phyloP scores from a whole-genome alignment of 2,329 filamentous ascomycete species.

The Venturia effusa region DNA sequence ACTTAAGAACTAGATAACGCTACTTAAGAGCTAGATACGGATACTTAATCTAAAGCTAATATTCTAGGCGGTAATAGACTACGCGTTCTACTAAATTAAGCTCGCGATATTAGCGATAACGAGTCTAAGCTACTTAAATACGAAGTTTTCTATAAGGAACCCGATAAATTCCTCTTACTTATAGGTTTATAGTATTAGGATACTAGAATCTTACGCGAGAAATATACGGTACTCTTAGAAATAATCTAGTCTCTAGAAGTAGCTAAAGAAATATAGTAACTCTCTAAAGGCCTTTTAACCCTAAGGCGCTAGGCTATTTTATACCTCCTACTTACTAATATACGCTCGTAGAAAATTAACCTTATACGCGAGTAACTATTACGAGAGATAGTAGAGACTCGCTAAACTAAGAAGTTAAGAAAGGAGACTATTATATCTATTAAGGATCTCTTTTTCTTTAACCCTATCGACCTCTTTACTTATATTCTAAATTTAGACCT shows the following conservation, averaged over 20 bases:
- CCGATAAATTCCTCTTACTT: neutral
- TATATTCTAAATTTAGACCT: neutral
- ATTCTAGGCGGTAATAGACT: neutral
- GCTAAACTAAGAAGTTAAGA: neutral
- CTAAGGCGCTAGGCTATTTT: neutral
- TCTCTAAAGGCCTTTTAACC: neutral
- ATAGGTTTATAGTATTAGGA: neutral
- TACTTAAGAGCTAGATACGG: too few species aligned
- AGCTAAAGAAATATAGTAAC: neutral
- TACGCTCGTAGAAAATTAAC: neutral
- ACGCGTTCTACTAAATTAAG: neutral
- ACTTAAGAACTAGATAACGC: neutral
- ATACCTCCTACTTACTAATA: neutral
- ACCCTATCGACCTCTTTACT: neutral
- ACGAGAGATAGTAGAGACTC: neutral
- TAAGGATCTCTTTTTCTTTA: neutral
- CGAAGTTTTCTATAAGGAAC: neutral
- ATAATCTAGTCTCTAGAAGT: neutral
- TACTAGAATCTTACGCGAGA: neutral
- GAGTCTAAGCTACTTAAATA: neutral
- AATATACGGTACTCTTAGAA: neutral
- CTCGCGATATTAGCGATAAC: neutral
- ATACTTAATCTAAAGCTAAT: too few species aligned
- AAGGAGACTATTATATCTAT: neutral
- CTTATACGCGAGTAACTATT: neutral